A percentile compares a stretch with the other conserved stretches of the same genome.
These are phyloP conservation scores for Fagopyrum tataricum DNA, from an alignment of 148 eudicot genomes.

Conservation along the genomic window DNA sequence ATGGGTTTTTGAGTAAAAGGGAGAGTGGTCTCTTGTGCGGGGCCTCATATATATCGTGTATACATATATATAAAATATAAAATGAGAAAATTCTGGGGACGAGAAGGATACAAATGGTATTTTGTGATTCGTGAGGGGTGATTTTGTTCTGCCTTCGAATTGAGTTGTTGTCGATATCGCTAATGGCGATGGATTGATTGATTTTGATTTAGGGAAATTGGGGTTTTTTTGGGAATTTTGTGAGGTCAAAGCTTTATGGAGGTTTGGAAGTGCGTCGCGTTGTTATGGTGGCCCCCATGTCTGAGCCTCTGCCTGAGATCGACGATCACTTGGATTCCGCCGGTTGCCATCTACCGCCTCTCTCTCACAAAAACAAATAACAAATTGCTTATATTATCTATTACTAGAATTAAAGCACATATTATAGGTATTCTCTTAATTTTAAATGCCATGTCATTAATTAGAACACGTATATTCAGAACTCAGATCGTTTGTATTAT, in stretches of 20 bases:
- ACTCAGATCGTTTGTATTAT: too few species aligned
- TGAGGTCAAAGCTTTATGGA: background rate
- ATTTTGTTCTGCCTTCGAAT: background rate
- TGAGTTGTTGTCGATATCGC: background rate
- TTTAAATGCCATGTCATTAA: too few species aligned
- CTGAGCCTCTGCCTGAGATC: background rate
- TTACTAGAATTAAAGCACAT: too few species aligned
- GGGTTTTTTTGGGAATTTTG: background rate
- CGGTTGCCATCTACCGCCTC: background rate
- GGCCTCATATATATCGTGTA: background rate
- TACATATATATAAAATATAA: background rate
- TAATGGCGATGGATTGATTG: background rate
- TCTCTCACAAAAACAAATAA: background rate
- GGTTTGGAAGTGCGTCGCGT: background rate
- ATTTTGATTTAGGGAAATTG: background rate
- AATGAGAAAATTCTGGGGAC: background rate
- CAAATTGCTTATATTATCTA: too few species aligned
- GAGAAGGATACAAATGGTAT: background rate
- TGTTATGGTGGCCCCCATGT: background rate
- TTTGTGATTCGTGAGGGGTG: background rate
- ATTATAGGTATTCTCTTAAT: too few species aligned
- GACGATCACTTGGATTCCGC: background rate
- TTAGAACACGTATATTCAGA: too few species aligned
- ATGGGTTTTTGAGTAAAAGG: background rate
- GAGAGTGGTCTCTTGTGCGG: constrained; percentile 8